A percentile compares a stretch with the other conserved stretches of the same genome.
Evolutionary conservation across 306 rosid genomes (phyloP).

Genomic region (Gastrolobium villosum): DNA sequence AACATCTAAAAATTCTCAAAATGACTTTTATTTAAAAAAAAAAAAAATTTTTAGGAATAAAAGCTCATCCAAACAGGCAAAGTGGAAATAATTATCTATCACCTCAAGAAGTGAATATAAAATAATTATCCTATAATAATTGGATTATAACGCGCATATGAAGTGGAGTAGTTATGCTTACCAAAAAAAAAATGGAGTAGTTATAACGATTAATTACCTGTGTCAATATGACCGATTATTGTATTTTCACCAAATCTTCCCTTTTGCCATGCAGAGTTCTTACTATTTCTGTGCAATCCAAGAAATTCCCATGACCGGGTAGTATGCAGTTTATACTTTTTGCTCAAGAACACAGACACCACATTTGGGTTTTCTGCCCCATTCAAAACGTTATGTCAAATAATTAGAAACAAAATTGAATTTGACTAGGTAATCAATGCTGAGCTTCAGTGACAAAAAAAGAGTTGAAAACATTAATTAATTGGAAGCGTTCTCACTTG

Average conservation of each 20-base stretch:
- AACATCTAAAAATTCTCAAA: too few species aligned
- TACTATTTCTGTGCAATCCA: conserved; percentile 17
- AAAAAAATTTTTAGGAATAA: too few species aligned
- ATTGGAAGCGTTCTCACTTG: conserved; percentile 51
- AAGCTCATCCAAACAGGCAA: too few species aligned
- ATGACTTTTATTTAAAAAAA: too few species aligned
- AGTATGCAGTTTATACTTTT: conserved; percentile 53
- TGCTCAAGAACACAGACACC: conserved; percentile 64
- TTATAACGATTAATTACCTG: conserved; percentile 7
- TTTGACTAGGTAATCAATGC: background rate
- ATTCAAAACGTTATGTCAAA: background rate
- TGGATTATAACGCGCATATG: too few species aligned
- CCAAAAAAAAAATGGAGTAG: too few species aligned
- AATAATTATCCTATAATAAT: too few species aligned
- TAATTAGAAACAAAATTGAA: background rate
- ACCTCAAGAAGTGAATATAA: too few species aligned
- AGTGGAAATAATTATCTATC: too few species aligned
- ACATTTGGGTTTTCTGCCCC: conserved; percentile 50
- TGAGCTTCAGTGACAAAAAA: background rate
- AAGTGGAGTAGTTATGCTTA: background rate
- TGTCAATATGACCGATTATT: conserved; percentile 41
- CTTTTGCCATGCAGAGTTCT: conserved; percentile 45
- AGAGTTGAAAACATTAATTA: background rate
- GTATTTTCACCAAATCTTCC: conserved; percentile 50
- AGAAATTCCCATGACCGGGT: conserved; percentile 78